phyloP scores from a whole-genome alignment of 148 eudicot genomes.

The Euryodendron excelsum region DNA sequence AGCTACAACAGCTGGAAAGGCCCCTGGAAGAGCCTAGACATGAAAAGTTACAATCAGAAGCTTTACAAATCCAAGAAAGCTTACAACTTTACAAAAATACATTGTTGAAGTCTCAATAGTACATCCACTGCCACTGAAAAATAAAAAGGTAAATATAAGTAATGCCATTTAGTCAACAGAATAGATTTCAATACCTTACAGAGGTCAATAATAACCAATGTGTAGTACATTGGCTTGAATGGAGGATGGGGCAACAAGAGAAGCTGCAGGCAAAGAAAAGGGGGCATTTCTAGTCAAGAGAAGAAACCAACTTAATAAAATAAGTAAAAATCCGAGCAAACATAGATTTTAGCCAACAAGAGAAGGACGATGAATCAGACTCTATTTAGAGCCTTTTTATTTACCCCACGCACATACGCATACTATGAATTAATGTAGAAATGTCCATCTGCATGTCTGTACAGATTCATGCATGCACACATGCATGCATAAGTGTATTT shows the following conservation, averaged over 20 bases:
- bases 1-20: slow-evolving; percentile 97
- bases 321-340: neutral
- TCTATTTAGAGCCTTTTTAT: neutral
- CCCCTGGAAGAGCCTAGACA: slow-evolving; percentile 96
- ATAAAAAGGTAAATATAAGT: neutral
- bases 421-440: neutral
- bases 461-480: neutral
- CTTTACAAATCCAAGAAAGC: neutral
- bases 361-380: neutral
- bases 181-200: slow-evolving; percentile 62
- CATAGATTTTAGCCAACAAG: neutral
- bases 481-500: neutral
- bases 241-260: slow-evolving; percentile 93
- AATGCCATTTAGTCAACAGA: neutral
- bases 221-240: slow-evolving; percentile 88
- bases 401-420: neutral
- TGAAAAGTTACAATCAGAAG: slow-evolving; percentile 18
- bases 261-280: slow-evolving; percentile 50
- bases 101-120: neutral
- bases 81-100: neutral
- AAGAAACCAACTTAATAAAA: neutral
- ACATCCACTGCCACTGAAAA: neutral
- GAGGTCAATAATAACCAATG: slow-evolving; percentile 95
- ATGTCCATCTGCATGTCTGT: neutral
- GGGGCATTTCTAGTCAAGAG: slow-evolving; percentile 8